These are phyloP conservation scores for Fusarium camptoceras DNA, from an alignment of 2,329 filamentous ascomycete species.

Conservation along the genomic window DNA sequence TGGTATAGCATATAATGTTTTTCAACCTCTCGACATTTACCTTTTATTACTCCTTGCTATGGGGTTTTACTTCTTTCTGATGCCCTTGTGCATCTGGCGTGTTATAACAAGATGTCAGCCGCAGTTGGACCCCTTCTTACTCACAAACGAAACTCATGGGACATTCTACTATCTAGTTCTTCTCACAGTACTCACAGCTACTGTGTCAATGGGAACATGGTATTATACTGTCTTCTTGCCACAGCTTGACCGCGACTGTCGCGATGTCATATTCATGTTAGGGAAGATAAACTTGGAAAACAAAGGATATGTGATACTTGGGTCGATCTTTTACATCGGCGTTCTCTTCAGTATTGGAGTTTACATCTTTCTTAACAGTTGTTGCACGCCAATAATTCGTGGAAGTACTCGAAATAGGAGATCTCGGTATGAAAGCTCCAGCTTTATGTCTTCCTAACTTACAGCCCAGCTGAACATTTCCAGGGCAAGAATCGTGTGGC, in stretches of 20 bases:
- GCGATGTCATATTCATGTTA: conserved; percentile 51
- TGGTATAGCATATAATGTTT: conserved; percentile 31
- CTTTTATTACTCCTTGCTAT: conserved; percentile 49
- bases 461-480: not conserved
- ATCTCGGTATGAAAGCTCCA: conserved; percentile 32
- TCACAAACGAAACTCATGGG: conserved; percentile 45
- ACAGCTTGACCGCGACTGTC: conserved; percentile 38
- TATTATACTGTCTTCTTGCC: conserved; percentile 48
- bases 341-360: conserved; percentile 43
- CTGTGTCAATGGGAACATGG: conserved; percentile 50
- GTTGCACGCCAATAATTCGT: conserved; percentile 37
- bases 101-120: conserved; percentile 48
- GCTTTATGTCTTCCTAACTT: not conserved
- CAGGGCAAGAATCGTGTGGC: conserved; percentile 39
- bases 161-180: conserved; percentile 44
- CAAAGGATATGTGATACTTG: conserved; percentile 45
- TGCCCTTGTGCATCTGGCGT: conserved; percentile 52
- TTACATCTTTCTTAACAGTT: conserved; percentile 43
- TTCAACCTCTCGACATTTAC: conserved; percentile 50
- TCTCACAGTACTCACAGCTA: conserved; percentile 44
- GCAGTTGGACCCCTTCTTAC: conserved; percentile 48
- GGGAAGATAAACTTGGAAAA: conserved; percentile 46
- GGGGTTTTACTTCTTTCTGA: conserved; percentile 48
- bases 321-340: conserved; percentile 49
- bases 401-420: conserved; percentile 32